Evolutionary conservation across 2,329 filamentous ascomycete genomes (phyloP), one percentile per base, ranked within the genome.

Genomic region (Pseudogymnoascus sp.): DNA sequence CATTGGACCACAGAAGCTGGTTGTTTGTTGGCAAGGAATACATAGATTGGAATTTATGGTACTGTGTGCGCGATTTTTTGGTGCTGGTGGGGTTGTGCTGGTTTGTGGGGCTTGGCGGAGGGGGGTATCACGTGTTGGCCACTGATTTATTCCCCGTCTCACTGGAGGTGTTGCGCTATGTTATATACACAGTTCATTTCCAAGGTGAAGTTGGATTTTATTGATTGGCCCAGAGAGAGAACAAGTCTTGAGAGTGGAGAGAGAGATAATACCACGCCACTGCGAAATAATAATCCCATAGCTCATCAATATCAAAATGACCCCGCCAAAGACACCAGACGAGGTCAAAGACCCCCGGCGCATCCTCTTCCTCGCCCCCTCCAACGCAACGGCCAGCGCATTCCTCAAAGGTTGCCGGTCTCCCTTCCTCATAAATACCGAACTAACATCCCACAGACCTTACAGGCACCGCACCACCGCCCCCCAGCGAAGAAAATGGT

Each of bases 301-400:
- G n/a, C 28, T 4, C 47, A 53, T 4, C 47, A 53, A 18, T 53
- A 53, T 53, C 47, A 20, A 53, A 8, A 53, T 53, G 47, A 53
- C 47, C 47, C 28, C 28, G 47, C n/a, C 47, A 30, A 15, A 22
- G 14, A 12, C 25, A 33, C 47, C 47, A 11, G 28, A 18, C 4
- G 6, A 33, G 47, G 15, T 83, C 22, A 66, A 74, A 36, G 80
- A 83, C 66, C 79, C 82, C 9, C 76, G 82, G 58, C 76, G 84
- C 28, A 80, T 86, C 60, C 73, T 87, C 36, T 83, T 82, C 14
- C 79, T 87, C 4, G 67, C 68, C 50, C 64, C 59, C 9, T 66
- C 69, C 6, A 65, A 80, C 77, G n/a, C 73, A 78, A 41, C 75
- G 75, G 61, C 76, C 73, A 36, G 77, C 77, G 61, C 76, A 72